Conservation (phyloP, 2,329 filamentous ascomycete genomes). For the Mycosphaerella sp. region DNA sequence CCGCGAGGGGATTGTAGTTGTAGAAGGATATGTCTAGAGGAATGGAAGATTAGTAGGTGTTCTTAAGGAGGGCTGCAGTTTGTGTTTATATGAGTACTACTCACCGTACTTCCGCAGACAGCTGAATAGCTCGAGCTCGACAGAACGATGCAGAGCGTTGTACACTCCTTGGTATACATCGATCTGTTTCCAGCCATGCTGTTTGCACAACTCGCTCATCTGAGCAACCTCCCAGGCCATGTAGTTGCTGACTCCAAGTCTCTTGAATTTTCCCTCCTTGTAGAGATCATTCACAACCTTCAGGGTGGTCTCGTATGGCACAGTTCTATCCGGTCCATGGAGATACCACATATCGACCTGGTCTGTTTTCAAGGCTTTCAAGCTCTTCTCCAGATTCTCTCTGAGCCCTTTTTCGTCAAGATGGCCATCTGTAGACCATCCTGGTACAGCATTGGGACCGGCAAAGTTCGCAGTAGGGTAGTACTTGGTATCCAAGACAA, state of each 20-base stretch:
- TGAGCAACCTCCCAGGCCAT: constrained; percentile 44
- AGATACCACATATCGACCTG: constrained; percentile 70
- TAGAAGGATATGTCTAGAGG: constrained; percentile 39
- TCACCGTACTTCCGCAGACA: constrained; percentile 39
- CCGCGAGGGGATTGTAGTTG: constrained; percentile 41
- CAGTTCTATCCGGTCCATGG: constrained; percentile 22
- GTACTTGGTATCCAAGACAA: constrained; percentile 30
- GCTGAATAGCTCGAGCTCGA: constrained; percentile 41
- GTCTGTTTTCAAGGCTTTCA: constrained; percentile 64
- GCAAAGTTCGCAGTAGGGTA: constrained; percentile 14
- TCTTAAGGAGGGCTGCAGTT: too few relatives aligned
- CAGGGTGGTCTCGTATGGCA: constrained; percentile 43
- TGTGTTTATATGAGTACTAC: too few relatives aligned
- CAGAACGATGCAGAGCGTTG: constrained; percentile 35
- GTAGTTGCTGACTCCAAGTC: constrained; percentile 44
- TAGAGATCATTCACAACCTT: constrained; percentile 43
- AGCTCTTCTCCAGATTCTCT: constrained; percentile 54
- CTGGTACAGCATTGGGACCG: constrained; percentile 9
- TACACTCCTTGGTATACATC: constrained; percentile 46
- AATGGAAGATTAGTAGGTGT: too few relatives aligned
- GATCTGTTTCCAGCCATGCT: constrained; percentile 40
- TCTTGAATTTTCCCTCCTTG: constrained; percentile 41
- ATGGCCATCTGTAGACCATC: not conserved
- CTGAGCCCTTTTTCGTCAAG: not conserved
- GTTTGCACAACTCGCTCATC: constrained; percentile 42